phyloP scores from a whole-genome alignment of 371 early-diverging fungal species.

The Lichtheimia corymbifera region DNA sequence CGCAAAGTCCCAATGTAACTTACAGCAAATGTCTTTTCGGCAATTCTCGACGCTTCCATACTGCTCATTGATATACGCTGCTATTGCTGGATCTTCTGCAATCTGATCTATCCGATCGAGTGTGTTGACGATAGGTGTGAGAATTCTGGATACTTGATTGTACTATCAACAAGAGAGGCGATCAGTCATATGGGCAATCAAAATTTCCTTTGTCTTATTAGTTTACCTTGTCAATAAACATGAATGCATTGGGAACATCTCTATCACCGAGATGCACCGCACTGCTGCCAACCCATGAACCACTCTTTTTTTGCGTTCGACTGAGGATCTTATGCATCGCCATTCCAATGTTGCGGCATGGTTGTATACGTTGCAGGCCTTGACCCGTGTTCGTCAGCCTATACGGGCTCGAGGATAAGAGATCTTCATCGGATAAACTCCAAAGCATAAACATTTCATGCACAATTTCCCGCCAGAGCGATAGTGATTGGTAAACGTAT shows the following conservation, averaged over 20 bases:
- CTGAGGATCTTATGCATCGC: conserved; percentile 88
- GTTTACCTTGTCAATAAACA: conserved; percentile 91
- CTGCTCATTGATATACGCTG: conserved; percentile 63
- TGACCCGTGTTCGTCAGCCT: conserved; percentile 95
- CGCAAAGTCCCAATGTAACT: conserved; percentile 3
- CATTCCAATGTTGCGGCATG: conserved; percentile 77
- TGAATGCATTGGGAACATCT: conserved; percentile 89
- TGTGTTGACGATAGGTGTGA: conserved; percentile 82
- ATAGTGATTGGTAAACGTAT: conserved; percentile 92
- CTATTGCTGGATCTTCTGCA: conserved; percentile 50
- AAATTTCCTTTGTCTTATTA: background rate
- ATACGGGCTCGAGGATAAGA: conserved; percentile 78
- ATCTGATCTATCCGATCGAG: conserved; percentile 73
- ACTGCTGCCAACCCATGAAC: conserved; percentile 92
- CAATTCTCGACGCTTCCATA: conserved; percentile 71
- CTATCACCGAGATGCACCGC: conserved; percentile 96
- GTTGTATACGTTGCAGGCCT: conserved; percentile 88
- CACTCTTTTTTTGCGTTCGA: conserved; percentile 81
- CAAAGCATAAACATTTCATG: conserved; percentile 97
- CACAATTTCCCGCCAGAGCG: conserved; percentile 92
- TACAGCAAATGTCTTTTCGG: conserved; percentile 72
- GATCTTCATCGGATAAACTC: conserved; percentile 86
- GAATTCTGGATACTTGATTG: conserved; percentile 94
- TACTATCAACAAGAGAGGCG: conserved; percentile 45
- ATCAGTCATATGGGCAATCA: background rate